Evolutionary conservation across 2,329 filamentous ascomycete genomes (phyloP), one percentile per base, ranked within the genome.

Genomic region (Aspergillus arachidicola): DNA sequence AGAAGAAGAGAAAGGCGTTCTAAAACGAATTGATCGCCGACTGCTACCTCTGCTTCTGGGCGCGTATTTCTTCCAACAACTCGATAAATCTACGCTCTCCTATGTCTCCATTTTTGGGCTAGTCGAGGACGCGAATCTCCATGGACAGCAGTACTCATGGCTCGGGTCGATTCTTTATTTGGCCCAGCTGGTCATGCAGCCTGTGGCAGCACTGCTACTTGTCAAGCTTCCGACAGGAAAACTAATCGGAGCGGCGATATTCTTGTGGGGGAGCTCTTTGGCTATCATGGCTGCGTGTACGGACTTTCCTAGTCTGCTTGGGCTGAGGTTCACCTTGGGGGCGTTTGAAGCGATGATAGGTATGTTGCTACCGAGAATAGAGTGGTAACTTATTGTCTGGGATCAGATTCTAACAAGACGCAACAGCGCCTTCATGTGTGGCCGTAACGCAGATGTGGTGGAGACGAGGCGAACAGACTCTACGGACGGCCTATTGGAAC

Each of bases 401-500:
- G 23, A 26, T 9, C 6, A 16, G 1, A 43, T 59, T 6, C 34
- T 53, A 38, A 59, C 2, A 14, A 30, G 6, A 28, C 7, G 16
- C 9, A 32, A 48, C 7, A 67, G 70, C 81, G 12, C 85, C 86
- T 0, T 82, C 82, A 23, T 87, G 87, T 66, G 78, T 87, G 19
- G 84, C 84, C 21, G 84, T 87, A 38, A 86, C 85, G 0, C 82
- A 84, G 60, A 87, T 87, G 84, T 89, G 86, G 86, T 89, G 85
- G 79, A 81, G 84, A 48, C 80, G 86, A 58, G 79, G 81, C 62
- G 86, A 89, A 67, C 86, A 89, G 72, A 87, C 86, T 0, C 72
- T 85, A 57, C 77, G 86, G 3, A 84, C 85, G 14, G 83, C 84
- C 10, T 81, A 82, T 2, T 89, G 86, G 86, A 87, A 88, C 68